Evolutionary conservation across 2,329 filamentous ascomycete genomes (phyloP), one percentile per base, ranked within the genome.

Genomic region (Paracorniculantispora psalliotae): DNA sequence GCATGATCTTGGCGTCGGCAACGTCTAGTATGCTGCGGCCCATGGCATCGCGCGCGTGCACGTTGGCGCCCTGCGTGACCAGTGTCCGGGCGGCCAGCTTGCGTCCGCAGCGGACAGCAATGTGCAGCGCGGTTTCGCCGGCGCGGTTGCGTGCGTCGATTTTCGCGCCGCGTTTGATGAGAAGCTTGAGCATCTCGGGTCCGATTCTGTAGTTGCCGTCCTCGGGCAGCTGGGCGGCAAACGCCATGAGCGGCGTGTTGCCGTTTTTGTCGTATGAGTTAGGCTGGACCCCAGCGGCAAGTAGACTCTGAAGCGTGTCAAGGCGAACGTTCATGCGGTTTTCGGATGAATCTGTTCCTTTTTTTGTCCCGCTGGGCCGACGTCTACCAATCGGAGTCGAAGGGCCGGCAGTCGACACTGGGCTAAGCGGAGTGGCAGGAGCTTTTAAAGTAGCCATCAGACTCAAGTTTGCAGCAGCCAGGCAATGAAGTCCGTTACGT

Each of bases 401-500:
- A 9, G 10, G 21, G 2, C 33, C 23, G 19, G 8, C 5, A 19
- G 43, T 12, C 9, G 43, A 6, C 26, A 43, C 30, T 3, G 17
- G n/a, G n/a, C 25, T 19, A 15, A 30, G 19, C 7, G 21, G 2
- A 39, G 17, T 33, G 53, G 62, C 15, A 25, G 41, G 19, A 60
- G 61, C 50, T 53, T 65, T 28, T 49, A 60, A 0, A 63, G 67
- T 8, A 67, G 17, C 44, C 64, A 70, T 67, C 33, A 69, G 57
- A 62, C 76, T 75, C 1, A 84, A 68, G n/a, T 77, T 76, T 7
- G 78, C 80, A 61, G 79, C 77, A 2, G 82, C 82, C n/a, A 85
- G 76, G 61, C 81, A 83, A 63, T 85, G 82, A 17, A 85, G 72
- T 9, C 77, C 81, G 61, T 85, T 85, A 23, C 81, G 78, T 5